Base-by-base conservation (phyloP, 257 asterid species). In the Solanum corneliomulleri region DNA sequence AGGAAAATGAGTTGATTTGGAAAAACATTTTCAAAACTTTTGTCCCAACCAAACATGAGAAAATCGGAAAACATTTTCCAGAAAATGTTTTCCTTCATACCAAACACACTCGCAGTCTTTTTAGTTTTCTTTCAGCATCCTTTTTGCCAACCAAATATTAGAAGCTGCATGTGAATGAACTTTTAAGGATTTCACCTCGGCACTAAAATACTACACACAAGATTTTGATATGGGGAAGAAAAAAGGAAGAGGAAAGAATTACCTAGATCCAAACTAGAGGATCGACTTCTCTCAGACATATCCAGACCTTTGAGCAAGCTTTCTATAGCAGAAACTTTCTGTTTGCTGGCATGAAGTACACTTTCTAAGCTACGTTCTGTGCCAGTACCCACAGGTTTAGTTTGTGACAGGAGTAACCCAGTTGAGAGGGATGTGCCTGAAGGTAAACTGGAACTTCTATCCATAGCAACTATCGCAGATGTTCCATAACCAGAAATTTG, bases 201-300 rank as follows among this genome's bases (percentile, higher is more conserved):
- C 37, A 52, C 42, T 49, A 16, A 85, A n/a, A 60, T 45, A 76
- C 31, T 42, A 74, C 31, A 77, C 33, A 84, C 45, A 33, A 27
- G 42, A 31, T 64, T 60, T 33, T 84, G 72, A 84, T 21, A 64
- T 82, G 35, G 85, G 58, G 86, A 78, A 69, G 78, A 88, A 82
- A 84, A 89, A 78, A 39, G 88, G 88, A 90, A 85, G 86, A 82
- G 87, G 86, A 89, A 85, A 89, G 86, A 91, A 91, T 84, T 94
- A 97, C 99, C 99, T 91, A 96, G 95, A 94, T 97, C 99, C 95
- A 96, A 94, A 92, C 99, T 97, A 89, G 99, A 96, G 39, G 99
- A 97, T 86, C 96, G 94, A 84, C 87, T 78, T 91, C 89, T 95
- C 91, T 93, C 98, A 80, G 99, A 93, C 82, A 94, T 82, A 89